Conservation (phyloP, 1,284 basidiomycete species). For the Ustilago hordei region DNA sequence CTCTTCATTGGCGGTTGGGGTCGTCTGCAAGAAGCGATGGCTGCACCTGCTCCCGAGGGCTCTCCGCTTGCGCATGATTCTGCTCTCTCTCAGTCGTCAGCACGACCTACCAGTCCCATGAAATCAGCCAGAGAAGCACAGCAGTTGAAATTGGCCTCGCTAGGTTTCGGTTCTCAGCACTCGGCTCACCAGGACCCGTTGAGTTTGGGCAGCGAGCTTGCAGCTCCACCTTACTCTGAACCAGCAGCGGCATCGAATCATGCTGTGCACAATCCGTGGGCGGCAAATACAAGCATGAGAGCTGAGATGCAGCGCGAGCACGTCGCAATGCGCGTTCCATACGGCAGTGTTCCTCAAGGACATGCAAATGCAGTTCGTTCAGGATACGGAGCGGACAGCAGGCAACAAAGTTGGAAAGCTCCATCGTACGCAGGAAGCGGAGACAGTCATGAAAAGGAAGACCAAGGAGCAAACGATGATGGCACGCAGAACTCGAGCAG, state of each 20-base stretch:
- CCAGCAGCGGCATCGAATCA: constrained; percentile 1
- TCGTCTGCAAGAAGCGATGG: constrained; percentile 53
- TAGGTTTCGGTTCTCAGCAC: neutral
- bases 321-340: constrained; percentile 29
- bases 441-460: neutral
- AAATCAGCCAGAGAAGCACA: constrained; percentile 3
- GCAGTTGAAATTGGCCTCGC: neutral
- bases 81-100: neutral
- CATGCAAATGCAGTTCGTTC: neutral
- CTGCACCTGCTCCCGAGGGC: constrained; percentile 28
- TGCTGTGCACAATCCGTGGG: constrained; percentile 42
- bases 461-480: constrained; percentile 9
- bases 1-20: constrained; percentile 57
- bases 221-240: neutral
- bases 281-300: constrained; percentile 21
- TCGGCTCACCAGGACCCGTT: constrained; percentile 8
- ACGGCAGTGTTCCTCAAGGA: neutral
- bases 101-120: constrained; percentile 17
- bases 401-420: constrained; percentile 24
- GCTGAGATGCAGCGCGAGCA: constrained; percentile 50
- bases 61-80: constrained; percentile 2
- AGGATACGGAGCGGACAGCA: constrained; percentile 1
- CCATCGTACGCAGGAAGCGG: neutral
- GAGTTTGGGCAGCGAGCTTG: neutral
- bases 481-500: constrained; percentile 5